Conservation (phyloP, 805 yeast genomes). For the Schizosaccharomyces japonicus region DNA sequence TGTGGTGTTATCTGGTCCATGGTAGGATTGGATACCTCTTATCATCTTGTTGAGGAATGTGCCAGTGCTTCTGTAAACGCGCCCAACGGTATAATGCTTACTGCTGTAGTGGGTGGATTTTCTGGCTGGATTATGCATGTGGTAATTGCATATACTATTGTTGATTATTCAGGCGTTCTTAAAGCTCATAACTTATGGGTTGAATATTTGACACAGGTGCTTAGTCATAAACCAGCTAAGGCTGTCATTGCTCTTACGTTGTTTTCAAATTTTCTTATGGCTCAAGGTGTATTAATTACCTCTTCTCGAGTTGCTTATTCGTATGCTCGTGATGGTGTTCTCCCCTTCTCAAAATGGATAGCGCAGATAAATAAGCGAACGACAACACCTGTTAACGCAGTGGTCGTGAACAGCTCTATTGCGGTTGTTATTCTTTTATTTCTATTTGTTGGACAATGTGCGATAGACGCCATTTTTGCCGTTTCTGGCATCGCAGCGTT, state of each 20-base stretch:
- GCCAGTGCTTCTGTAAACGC: constrained; percentile 38
- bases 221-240: constrained; percentile 18
- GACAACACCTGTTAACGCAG: constrained; percentile 13
- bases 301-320: constrained; percentile 48
- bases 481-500: constrained; percentile 50
- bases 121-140: constrained; percentile 34
- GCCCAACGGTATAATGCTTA: constrained; percentile 39
- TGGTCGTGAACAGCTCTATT: constrained; percentile 30
- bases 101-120: constrained; percentile 23
- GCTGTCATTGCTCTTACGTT: constrained; percentile 24
- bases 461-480: constrained; percentile 47
- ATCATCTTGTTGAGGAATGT: constrained; percentile 43
- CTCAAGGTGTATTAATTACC: constrained; percentile 35
- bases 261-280: constrained; percentile 26
- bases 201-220: background rate
- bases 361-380: constrained; percentile 21
- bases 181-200: constrained; percentile 7
- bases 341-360: constrained; percentile 34
- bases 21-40: constrained; percentile 40
- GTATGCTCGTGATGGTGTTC: constrained; percentile 43
- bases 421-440: constrained; percentile 33
- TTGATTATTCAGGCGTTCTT: background rate
- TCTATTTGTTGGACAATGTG: constrained; percentile 39
- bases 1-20: constrained; percentile 33
- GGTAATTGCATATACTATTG: constrained; percentile 34